Base-by-base conservation (phyloP, 345 rosid species). In the Camelina neglecta region DNA sequence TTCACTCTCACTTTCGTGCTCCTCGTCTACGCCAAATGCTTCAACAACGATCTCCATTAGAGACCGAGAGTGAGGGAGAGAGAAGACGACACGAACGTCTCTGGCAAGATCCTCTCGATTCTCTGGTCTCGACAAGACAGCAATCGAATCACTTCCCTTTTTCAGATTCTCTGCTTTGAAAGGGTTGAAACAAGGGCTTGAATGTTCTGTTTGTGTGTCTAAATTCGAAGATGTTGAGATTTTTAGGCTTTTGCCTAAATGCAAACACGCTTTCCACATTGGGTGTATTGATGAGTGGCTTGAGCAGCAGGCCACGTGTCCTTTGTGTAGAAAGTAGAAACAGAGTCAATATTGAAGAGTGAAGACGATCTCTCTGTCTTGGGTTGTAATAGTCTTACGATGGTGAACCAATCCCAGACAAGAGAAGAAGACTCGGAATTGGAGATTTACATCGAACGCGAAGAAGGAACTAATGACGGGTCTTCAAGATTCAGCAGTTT, bases 251-350 rank as follows among this genome's bases (percentile, higher is more conserved):
- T 75, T 95, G 61, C 99, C 99, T 7, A 83, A 86, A 63, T 92
- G 99, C 75, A 88, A 85, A 67, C 99, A 95, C 61, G 99, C 96
- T 26, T 95, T 95, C 55, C 97, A 95, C 64, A 86, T 92, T 11
- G 80, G 74, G 63, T 95, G 97, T 60, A 88, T 95, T 21, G 99
- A 95, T 72, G 81, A 78, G 71, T 92, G 99, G 99, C 97, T 92
- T 15, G 99, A 92, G 65, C 82, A 75, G 67, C 97, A 95, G 75
- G 90, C 97, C 0, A 90, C 96, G 59, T 90, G 97, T 65, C 99
- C 99, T 15, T 81, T 92, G 6, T 95, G 99, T 70, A 80, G 99
- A 63, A 63, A 76, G 99, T 70, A 80, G 99, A 63, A 63, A 76
- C 12, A 87, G 77, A 67, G 83, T 95, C 81, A 75, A 61, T 50